Conservation (phyloP, 768 basidiomycete species). For the Suillus hirtellus region DNA sequence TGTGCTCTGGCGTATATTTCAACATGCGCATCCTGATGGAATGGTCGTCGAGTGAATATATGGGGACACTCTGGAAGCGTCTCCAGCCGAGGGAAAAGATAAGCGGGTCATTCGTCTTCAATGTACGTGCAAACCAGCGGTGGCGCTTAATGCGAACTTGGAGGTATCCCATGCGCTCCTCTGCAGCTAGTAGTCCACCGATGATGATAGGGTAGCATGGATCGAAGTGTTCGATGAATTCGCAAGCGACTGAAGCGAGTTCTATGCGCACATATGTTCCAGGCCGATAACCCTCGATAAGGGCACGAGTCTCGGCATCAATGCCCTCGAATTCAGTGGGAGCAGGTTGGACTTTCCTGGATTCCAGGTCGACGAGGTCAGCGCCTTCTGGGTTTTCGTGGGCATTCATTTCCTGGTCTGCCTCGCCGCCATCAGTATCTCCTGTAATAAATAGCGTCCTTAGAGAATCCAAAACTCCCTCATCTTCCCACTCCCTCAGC, state of each 20-base stretch:
- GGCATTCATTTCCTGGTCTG: slow-evolving; percentile 41
- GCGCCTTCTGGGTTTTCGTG: slow-evolving; percentile 38
- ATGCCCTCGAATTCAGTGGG: slow-evolving; percentile 77
- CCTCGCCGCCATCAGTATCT: slow-evolving; percentile 37
- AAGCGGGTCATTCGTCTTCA: slow-evolving; percentile 97
- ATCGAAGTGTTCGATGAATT: slow-evolving; percentile 92
- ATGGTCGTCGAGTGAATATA: slow-evolving; percentile 97
- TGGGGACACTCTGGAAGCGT: slow-evolving; percentile 91
- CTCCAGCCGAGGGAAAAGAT: slow-evolving; percentile 98
- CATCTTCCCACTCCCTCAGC: slow-evolving; percentile 79
- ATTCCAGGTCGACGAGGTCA: slow-evolving; percentile 46
- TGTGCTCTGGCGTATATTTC: slow-evolving; percentile 99
- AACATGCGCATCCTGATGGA: slow-evolving; percentile 98
- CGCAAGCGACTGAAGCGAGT: slow-evolving; percentile 79
- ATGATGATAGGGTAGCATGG: slow-evolving; percentile 88
- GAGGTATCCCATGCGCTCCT: slow-evolving; percentile 90
- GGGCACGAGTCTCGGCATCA: slow-evolving; percentile 72
- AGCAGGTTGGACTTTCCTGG: slow-evolving; percentile 16
- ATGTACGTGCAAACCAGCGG: slow-evolving; percentile 86
- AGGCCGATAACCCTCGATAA: slow-evolving; percentile 89
- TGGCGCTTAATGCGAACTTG: slow-evolving; percentile 97
- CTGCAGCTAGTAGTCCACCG: slow-evolving; percentile 86
- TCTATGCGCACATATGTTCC: slow-evolving; percentile 94
- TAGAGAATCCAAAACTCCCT: slow-evolving; percentile 83
- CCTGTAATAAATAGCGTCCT: slow-evolving; percentile 91